A percentile compares a stretch with the other conserved stretches of the same genome.
phyloP scores from a whole-genome alignment of 148 eudicot genomes.

The Rhododendron henanense region DNA sequence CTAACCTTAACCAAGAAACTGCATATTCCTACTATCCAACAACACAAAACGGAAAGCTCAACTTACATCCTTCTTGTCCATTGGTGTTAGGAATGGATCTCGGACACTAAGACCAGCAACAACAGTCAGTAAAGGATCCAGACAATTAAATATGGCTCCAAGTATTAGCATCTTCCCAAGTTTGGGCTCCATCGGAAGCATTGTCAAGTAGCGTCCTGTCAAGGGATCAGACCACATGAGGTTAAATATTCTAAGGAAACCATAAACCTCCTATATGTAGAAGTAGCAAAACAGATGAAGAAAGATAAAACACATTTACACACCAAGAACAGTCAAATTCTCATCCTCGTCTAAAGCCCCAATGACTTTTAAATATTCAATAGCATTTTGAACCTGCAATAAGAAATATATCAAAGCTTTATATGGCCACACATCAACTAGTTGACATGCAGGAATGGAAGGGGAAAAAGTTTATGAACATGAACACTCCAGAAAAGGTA shows the following conservation, averaged over 20 bases:
- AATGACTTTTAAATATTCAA: constrained; percentile 83
- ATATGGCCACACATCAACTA: neutral
- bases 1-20: neutral
- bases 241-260: neutral
- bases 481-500: neutral
- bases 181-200: constrained; percentile 89
- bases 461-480: neutral
- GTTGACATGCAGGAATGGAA: neutral
- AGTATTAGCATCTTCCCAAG: constrained; percentile 92
- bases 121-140: constrained; percentile 84
- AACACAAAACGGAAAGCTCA: neutral
- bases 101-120: constrained; percentile 94
- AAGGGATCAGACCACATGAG: constrained; percentile 19
- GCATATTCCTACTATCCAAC: neutral
- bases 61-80: constrained; percentile 98
- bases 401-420: neutral
- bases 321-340: constrained; percentile 77
- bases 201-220: constrained; percentile 78
- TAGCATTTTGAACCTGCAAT: constrained; percentile 91
- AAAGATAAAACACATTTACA: constrained; percentile 8
- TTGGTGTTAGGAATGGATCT: constrained; percentile 89
- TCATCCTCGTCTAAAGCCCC: constrained; percentile 86
- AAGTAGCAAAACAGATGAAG: neutral
- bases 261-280: neutral
- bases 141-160: constrained; percentile 76